These are phyloP conservation scores for Selenicereus undatus DNA, from an alignment of 148 eudicot genomes.

Conservation along the genomic window DNA sequence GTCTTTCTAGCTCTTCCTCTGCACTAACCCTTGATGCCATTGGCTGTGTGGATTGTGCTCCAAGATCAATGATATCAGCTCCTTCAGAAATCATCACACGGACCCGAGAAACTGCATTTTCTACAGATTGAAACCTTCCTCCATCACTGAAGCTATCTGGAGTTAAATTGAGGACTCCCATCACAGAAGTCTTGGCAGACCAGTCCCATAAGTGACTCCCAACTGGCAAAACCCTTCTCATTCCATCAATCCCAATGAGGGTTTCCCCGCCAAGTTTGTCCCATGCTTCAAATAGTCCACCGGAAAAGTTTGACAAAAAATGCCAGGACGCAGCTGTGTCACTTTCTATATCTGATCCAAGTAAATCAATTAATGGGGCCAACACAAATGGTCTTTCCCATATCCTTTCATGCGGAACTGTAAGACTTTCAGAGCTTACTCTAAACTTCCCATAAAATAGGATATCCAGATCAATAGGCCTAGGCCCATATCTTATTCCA, in stretches of 20 bases:
- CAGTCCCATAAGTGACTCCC: slow-evolving; percentile 69
- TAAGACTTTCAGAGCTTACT: slow-evolving; percentile 56
- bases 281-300: slow-evolving; percentile 81
- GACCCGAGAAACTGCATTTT: slow-evolving; percentile 62
- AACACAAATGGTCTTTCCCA: slow-evolving; percentile 95
- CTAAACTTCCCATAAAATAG: slow-evolving; percentile 68
- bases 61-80: slow-evolving; percentile 85
- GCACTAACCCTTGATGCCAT: slow-evolving; percentile 64
- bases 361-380: slow-evolving; percentile 77
- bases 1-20: slow-evolving; percentile 72
- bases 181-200: slow-evolving; percentile 64
- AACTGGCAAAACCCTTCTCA: slow-evolving; percentile 79
- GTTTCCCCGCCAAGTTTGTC: slow-evolving; percentile 85
- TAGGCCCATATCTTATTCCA: slow-evolving; percentile 88
- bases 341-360: slow-evolving; percentile 56
- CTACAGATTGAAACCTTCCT: slow-evolving; percentile 54
- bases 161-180: slow-evolving; percentile 88
- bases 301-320: slow-evolving; percentile 44
- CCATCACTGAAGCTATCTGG: slow-evolving; percentile 99
- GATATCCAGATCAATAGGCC: slow-evolving; percentile 83
- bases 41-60: slow-evolving; percentile 95
- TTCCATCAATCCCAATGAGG: slow-evolving; percentile 72
- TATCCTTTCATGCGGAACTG: slow-evolving; percentile 84
- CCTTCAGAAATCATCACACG: slow-evolving; percentile 65
- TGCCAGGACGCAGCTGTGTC: slow-evolving; percentile 69